A percentile compares a stretch with the other conserved stretches of the same genome.
These are phyloP conservation scores for Acer yangbiense DNA, from an alignment of 345 rosid genomes.

Conservation along the genomic window DNA sequence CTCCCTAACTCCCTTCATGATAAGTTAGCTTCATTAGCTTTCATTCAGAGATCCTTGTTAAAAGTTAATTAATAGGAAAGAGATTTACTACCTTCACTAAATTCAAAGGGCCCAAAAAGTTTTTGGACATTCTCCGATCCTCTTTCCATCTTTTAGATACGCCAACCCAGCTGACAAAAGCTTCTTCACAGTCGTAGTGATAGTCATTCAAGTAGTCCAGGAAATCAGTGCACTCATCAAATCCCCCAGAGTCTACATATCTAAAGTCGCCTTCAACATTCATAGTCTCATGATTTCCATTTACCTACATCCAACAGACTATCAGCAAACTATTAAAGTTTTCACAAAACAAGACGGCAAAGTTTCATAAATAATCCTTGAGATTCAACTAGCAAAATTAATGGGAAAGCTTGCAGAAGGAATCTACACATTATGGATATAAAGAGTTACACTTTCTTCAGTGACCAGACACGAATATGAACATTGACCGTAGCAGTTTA, in stretches of 20 bases:
- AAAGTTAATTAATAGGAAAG: slow-evolving; percentile 3
- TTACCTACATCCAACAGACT: slow-evolving; percentile 44
- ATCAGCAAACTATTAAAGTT: not conserved
- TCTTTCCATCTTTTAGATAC: slow-evolving; percentile 49
- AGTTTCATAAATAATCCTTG: not conserved
- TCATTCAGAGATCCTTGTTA: not conserved
- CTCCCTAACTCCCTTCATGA: not conserved
- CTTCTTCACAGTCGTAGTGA: slow-evolving; percentile 65
- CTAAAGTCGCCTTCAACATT: slow-evolving; percentile 93
- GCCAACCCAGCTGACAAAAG: slow-evolving; percentile 67
- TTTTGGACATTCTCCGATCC: slow-evolving; percentile 48
- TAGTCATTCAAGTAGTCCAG: slow-evolving; percentile 61
- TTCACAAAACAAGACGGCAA: not conserved
- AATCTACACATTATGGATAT: not conserved
- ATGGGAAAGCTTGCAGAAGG: not conserved
- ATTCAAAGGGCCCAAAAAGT: slow-evolving; percentile 73
- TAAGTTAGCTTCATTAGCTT: not conserved
- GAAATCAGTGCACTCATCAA: slow-evolving; percentile 76
- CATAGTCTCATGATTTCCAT: slow-evolving; percentile 95
- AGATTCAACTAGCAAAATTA: not conserved
- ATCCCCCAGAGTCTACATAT: slow-evolving; percentile 74
- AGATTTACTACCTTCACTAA: slow-evolving; percentile 70
- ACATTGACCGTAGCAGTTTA: slow-evolving; percentile 1
- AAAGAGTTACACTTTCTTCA: not conserved
- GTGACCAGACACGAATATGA: not conserved